Percentiles rank a stretch among this genome's conserved stretches.
phyloP scores from a whole-genome alignment of 2,329 filamentous ascomycete genomes.

The Ciborinia camelliae region DNA sequence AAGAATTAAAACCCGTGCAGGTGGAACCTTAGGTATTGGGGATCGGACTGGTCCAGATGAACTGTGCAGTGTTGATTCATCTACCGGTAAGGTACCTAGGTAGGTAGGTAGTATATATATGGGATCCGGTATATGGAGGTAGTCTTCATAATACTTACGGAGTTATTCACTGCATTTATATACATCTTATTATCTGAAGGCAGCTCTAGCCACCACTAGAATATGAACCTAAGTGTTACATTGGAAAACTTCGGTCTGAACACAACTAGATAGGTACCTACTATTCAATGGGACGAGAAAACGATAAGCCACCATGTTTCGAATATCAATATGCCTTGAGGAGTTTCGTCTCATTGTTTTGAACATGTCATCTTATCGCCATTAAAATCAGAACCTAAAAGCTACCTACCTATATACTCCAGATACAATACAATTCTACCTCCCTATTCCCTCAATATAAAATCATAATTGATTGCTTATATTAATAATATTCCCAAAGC shows the following conservation, averaged over 20 bases:
- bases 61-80: too few relatives aligned
- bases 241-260: not conserved
- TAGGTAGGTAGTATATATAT: too few relatives aligned
- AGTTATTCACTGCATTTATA: too few relatives aligned
- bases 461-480: not conserved
- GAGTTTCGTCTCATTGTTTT: not conserved
- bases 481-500: not conserved
- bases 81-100: too few relatives aligned
- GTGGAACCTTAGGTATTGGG: too few relatives aligned
- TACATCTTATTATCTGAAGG: not conserved
- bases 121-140: too few relatives aligned
- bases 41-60: too few relatives aligned
- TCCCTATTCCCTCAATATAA: not conserved
- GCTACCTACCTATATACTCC: not conserved
- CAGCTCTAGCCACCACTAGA: not conserved
- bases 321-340: not conserved
- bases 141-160: too few relatives aligned
- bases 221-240: not conserved
- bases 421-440: not conserved
- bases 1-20: too few relatives aligned
- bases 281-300: not conserved
- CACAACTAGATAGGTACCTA: too few relatives aligned
- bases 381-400: not conserved
- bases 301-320: not conserved
- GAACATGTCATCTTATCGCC: not conserved